These are phyloP conservation scores for Tuber calosporum DNA, from an alignment of 495 filamentous ascomycete species.

Conservation along the genomic window DNA sequence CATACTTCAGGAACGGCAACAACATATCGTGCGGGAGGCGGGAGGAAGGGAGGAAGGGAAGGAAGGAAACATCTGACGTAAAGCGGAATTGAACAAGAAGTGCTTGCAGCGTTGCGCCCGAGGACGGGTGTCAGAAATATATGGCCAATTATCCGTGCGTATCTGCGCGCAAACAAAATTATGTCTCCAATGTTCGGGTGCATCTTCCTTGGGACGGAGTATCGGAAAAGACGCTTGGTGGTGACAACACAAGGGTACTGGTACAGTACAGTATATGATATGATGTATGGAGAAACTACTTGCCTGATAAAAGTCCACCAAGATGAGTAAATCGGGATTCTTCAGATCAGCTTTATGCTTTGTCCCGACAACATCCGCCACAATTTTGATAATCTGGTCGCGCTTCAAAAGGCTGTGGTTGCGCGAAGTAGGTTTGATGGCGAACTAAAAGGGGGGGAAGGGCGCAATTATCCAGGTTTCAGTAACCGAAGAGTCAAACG, in stretches of 20 bases:
- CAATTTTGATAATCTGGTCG: conserved; percentile 66
- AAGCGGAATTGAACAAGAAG: no score
- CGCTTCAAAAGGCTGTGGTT: conserved; percentile 69
- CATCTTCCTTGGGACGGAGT: no score
- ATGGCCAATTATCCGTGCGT: no score
- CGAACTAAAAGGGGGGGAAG: conserved; percentile 55
- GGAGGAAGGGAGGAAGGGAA: background rate
- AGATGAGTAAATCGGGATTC: conserved; percentile 71
- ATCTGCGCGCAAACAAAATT: no score
- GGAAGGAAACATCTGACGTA: background rate
- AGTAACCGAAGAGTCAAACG: conserved; percentile 30
- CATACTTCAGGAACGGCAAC: background rate
- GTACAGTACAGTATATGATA: background rate
- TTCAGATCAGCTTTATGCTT: conserved; percentile 77
- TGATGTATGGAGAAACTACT: conserved; percentile 34
- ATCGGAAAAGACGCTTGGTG: background rate
- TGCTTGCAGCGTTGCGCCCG: no score
- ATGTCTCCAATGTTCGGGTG: no score
- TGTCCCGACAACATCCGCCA: conserved; percentile 61
- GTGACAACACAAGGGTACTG: background rate
- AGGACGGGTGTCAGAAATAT: no score
- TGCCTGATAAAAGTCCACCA: conserved; percentile 87
- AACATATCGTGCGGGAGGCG: background rate
- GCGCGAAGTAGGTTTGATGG: conserved; percentile 77
- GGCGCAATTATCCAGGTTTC: conserved; percentile 18